These are phyloP conservation scores for Endocalyx cinctus DNA, from an alignment of 2,329 filamentous ascomycete genomes.

Conservation along the genomic window DNA sequence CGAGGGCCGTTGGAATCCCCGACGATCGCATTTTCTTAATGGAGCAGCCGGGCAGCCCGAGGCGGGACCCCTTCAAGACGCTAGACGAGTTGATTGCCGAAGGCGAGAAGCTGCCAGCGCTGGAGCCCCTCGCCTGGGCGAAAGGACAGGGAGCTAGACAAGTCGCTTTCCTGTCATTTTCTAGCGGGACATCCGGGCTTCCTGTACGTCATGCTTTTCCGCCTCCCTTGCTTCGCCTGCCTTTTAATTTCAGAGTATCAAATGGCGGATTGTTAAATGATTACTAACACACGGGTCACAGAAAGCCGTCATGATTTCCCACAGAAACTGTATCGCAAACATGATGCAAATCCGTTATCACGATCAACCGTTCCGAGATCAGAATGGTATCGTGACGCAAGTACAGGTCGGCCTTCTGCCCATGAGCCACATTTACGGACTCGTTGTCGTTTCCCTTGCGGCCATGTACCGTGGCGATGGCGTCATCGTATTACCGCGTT, in stretches of 20 bases:
- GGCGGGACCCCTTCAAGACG: constrained; percentile 51
- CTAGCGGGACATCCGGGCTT: constrained; percentile 67
- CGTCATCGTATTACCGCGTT: constrained; percentile 66
- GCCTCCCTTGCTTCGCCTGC: not conserved
- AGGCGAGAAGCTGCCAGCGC: constrained; percentile 44
- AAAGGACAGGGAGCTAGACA: constrained; percentile 57
- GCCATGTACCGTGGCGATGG: constrained; percentile 67
- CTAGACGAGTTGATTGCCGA: constrained; percentile 58
- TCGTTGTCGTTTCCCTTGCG: constrained; percentile 65
- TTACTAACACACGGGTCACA: constrained; percentile 25
- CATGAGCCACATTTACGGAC: constrained; percentile 72
- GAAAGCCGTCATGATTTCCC: constrained; percentile 77
- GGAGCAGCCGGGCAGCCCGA: constrained; percentile 35
- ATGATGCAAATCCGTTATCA: constrained; percentile 55
- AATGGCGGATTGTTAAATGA: too few species aligned
- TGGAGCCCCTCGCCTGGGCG: constrained; percentile 50
- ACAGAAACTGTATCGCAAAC: constrained; percentile 71
- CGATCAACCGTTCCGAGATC: constrained; percentile 27
- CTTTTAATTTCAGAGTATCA: too few species aligned
- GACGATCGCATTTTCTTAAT: constrained; percentile 60
- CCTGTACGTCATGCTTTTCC: constrained; percentile 42
- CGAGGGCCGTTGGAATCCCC: constrained; percentile 56
- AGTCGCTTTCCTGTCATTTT: constrained; percentile 69
- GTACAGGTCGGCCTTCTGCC: constrained; percentile 61
- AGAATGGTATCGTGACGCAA: constrained; percentile 25